A percentile compares a stretch with the other conserved stretches of the same genome.
Conservation (phyloP, 2,329 filamentous ascomycete species). For the Aureobasidium mangrovei region DNA sequence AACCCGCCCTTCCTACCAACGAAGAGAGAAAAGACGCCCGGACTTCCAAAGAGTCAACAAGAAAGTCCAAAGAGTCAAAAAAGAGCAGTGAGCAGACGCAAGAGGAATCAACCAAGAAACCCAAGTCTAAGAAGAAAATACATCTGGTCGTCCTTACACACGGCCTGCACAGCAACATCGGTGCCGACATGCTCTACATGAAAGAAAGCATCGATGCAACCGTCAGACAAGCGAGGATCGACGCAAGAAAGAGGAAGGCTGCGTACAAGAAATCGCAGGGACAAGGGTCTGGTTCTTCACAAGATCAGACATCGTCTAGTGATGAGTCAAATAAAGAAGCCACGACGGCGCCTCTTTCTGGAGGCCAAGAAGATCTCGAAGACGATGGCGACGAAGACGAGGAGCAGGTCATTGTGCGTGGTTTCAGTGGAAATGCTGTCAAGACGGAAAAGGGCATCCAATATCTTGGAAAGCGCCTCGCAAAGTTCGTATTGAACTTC, state of each 20-base stretch:
- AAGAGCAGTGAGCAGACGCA: conserved; percentile 16
- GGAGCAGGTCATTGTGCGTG: conserved; percentile 79
- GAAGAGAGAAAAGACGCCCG: conserved; percentile 20
- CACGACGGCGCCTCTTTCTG: conserved; percentile 40
- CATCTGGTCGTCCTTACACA: conserved; percentile 91
- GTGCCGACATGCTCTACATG: conserved; percentile 91
- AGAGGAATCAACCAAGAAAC: conserved; percentile 19
- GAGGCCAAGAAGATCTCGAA: conserved; percentile 40
- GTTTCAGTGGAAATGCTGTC: conserved; percentile 81
- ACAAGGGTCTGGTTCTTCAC: conserved; percentile 14
- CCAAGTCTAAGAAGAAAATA: conserved; percentile 62
- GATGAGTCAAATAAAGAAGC: conserved; percentile 18
- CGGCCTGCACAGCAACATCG: conserved; percentile 89
- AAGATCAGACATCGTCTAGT: conserved; percentile 23
- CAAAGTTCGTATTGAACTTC: conserved; percentile 79
- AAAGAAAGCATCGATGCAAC: conserved; percentile 94
- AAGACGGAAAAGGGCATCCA: conserved; percentile 93
- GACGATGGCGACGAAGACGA: conserved; percentile 58
- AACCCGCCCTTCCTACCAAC: conserved; percentile 59
- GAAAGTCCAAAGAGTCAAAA: conserved; percentile 5
- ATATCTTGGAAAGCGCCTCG: conserved; percentile 88
- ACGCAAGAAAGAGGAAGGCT: conserved; percentile 53
- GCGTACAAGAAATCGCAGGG: conserved; percentile 18
- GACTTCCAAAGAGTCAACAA: conserved; percentile 16
- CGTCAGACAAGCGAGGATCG: conserved; percentile 62